Evolutionary conservation across 1,139 yeast species (phyloP).

Genomic region (Taphrina populina): DNA sequence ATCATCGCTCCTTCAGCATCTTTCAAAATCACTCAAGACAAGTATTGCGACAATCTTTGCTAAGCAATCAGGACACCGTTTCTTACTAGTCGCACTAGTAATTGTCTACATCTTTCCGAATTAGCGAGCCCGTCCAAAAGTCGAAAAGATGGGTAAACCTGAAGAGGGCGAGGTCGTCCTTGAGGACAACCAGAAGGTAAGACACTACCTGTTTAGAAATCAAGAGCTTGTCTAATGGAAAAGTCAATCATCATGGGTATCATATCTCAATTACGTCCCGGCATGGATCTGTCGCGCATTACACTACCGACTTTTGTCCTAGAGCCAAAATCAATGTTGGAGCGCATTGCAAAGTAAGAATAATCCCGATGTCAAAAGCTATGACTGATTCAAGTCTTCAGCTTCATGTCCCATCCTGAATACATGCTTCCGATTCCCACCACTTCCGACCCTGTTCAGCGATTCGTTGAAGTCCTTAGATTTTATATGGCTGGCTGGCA

Average conservation of each 20-base stretch:
- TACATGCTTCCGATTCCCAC: conserved; percentile 67
- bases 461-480: conserved; percentile 63
- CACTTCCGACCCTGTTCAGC: conserved; percentile 55
- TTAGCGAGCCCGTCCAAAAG: not conserved
- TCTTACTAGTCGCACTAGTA: too few relatives aligned
- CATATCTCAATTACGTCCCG: conserved; percentile 55
- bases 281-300: conserved; percentile 82
- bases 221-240: not conserved
- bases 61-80: too few relatives aligned
- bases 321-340: conserved; percentile 94
- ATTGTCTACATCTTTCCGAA: too few relatives aligned
- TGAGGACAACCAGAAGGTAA: conserved; percentile 31
- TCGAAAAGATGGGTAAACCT: conserved; percentile 24
- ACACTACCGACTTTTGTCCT: conserved; percentile 92
- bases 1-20: too few relatives aligned
- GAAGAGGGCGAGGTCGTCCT: conserved; percentile 33
- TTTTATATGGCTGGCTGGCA: conserved; percentile 98
- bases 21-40: too few relatives aligned
- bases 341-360: conserved; percentile 85
- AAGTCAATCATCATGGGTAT: conserved; percentile 32
- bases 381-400: not conserved
- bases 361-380: not conserved
- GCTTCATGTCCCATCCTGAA: conserved; percentile 63
- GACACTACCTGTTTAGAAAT: too few relatives aligned
- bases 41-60: too few relatives aligned